Conservation (phyloP, 2,329 filamentous ascomycete genomes). For the Penicillium oxalicum region DNA sequence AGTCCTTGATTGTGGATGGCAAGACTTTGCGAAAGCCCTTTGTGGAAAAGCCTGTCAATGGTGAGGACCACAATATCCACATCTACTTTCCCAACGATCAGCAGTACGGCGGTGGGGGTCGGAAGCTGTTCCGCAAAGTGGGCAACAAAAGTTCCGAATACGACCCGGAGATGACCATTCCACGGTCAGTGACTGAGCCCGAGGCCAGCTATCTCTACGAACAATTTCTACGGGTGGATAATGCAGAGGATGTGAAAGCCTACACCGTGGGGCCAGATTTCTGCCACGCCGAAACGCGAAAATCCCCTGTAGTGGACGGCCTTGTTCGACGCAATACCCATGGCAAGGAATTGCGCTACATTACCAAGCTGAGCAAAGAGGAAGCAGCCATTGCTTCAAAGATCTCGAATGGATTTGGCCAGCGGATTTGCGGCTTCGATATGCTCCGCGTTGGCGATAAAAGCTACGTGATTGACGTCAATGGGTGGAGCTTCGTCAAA, state of each 20-base stretch:
- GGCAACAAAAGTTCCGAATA: slow-evolving; percentile 99
- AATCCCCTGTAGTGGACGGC: slow-evolving; percentile 94
- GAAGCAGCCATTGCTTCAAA: slow-evolving; percentile 82
- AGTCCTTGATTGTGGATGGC: slow-evolving; percentile 83
- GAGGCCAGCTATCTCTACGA: slow-evolving; percentile 90
- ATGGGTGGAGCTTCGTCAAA: slow-evolving; percentile 99
- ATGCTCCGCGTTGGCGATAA: slow-evolving; percentile 79
- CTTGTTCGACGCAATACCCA: slow-evolving; percentile 93
- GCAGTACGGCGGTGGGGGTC: slow-evolving; percentile 77
- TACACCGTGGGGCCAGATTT: slow-evolving; percentile 92
- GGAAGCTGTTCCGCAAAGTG: slow-evolving; percentile 91
- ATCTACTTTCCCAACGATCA: slow-evolving; percentile 80
- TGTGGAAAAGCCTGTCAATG: slow-evolving; percentile 96
- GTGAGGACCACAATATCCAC: slow-evolving; percentile 97
- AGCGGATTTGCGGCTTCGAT: slow-evolving; percentile 93
- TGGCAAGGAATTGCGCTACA: slow-evolving; percentile 93
- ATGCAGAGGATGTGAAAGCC: slow-evolving; percentile 96
- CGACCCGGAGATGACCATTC: slow-evolving; percentile 67
- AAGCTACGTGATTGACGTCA: slow-evolving; percentile 97
- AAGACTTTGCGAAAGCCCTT: slow-evolving; percentile 80
- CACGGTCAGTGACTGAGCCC: slow-evolving; percentile 74
- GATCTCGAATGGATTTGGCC: slow-evolving; percentile 87
- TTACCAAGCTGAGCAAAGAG: slow-evolving; percentile 73
- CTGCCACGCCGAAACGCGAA: slow-evolving; percentile 94
- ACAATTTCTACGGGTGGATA: slow-evolving; percentile 93